Evolutionary conservation across 73 alveolate species (phyloP).

Genomic region (Tetrahymena thermophila): DNA sequence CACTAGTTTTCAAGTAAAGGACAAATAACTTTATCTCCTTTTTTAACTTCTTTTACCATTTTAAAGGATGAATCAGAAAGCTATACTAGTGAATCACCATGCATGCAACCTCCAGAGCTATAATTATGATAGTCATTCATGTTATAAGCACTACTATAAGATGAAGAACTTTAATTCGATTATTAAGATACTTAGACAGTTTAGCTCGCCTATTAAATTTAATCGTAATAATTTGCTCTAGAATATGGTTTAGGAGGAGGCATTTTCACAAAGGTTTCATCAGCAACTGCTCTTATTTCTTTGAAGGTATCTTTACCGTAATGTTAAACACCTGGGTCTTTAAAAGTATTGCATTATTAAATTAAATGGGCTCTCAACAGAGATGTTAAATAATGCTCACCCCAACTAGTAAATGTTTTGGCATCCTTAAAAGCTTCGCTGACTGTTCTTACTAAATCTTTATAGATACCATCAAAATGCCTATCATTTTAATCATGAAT

Average conservation of each 20-base stretch:
- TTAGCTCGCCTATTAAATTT: neutral
- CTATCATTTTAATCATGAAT: neutral
- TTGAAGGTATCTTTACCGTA: neutral
- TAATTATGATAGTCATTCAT: neutral
- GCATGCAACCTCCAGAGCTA: neutral
- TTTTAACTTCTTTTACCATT: neutral
- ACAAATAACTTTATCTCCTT: neutral
- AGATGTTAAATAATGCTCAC: neutral
- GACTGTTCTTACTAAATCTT: neutral
- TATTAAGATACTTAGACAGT: no score
- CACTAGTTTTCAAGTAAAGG: neutral
- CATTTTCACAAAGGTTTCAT: constrained; percentile 3
- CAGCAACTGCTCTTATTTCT: neutral
- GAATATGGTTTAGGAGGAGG: constrained; percentile 2
- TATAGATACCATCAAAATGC: neutral
- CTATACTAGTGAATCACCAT: neutral
- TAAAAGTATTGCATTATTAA: neutral
- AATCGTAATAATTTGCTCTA: neutral
- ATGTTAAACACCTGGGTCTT: constrained; percentile 6
- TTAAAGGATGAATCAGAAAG: neutral
- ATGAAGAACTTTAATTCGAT: neutral
- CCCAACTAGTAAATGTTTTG: neutral
- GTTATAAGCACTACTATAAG: neutral
- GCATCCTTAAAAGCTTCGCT: neutral
- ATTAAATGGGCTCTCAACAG: neutral